These are phyloP conservation scores for Cornus controversa DNA, from an alignment of 148 eudicot species.

Conservation along the genomic window DNA sequence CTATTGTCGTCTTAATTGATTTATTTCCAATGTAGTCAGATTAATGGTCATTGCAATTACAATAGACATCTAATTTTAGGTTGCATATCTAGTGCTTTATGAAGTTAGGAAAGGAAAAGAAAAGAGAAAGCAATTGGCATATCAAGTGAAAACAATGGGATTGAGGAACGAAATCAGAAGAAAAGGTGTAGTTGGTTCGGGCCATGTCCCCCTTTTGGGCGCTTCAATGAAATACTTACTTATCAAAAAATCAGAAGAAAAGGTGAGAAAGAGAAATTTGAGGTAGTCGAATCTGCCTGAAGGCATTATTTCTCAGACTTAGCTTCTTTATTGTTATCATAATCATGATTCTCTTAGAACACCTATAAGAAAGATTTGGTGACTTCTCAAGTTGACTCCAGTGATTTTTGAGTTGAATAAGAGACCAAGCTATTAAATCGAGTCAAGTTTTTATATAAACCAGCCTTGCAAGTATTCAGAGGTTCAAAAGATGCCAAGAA, in stretches of 20 bases:
- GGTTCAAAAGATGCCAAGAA: neutral
- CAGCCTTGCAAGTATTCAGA: neutral
- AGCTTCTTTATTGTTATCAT: neutral
- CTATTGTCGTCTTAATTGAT: neutral
- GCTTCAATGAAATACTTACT: too few relatives aligned
- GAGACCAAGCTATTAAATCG: neutral
- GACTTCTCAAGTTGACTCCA: neutral
- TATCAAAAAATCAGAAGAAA: neutral
- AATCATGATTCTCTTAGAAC: neutral
- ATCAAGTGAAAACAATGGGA: neutral
- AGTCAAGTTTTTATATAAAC: neutral
- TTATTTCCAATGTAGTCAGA: neutral
- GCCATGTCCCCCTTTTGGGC: too few relatives aligned
- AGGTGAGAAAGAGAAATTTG: neutral
- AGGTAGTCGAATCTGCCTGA: neutral
- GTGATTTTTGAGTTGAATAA: neutral
- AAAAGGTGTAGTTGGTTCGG: too few relatives aligned
- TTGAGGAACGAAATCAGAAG: neutral
- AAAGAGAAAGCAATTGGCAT: neutral
- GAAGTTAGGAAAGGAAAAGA: neutral
- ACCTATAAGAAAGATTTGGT: neutral
- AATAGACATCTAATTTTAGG: too few relatives aligned
- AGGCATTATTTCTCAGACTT: neutral
- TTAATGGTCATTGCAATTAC: neutral
- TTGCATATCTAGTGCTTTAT: neutral